phyloP scores from a whole-genome alignment of 331 rosid genomes.

The Pyracantha coccinea region DNA sequence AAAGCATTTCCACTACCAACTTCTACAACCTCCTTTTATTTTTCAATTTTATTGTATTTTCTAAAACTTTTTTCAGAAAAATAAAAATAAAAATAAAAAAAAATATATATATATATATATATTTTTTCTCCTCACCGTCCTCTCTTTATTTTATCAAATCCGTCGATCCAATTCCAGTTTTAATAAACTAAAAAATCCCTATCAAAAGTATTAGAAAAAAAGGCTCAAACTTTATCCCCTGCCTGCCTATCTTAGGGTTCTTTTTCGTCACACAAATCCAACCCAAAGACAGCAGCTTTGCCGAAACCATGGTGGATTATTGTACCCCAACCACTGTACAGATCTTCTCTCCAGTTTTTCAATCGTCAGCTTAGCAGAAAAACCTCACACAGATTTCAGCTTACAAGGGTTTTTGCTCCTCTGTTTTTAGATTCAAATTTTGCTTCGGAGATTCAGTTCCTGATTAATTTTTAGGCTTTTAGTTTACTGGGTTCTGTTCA shows the following conservation, averaged over 20 bases:
- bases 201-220: neutral
- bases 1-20: neutral
- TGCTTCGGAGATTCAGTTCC: slow-evolving; percentile 10
- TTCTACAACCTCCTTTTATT: neutral
- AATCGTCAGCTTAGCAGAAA: slow-evolving; percentile 18
- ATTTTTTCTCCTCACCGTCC: slow-evolving; percentile 7
- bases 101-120: no score
- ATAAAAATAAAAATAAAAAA: neutral
- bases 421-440: neutral
- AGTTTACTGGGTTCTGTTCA: slow-evolving; percentile 24
- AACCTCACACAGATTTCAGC: slow-evolving; percentile 28
- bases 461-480: slow-evolving; percentile 22
- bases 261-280: slow-evolving; percentile 8
- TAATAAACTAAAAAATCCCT: neutral
- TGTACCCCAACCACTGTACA: slow-evolving; percentile 25
- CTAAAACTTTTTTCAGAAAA: neutral
- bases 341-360: slow-evolving; percentile 29
- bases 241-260: slow-evolving; percentile 46
- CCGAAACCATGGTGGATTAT: slow-evolving; percentile 11
- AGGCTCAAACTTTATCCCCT: slow-evolving; percentile 41
- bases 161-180: neutral
- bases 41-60: neutral
- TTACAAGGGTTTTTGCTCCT: slow-evolving; percentile 20
- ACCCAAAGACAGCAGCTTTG: neutral
- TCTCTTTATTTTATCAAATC: neutral